Conservation (phyloP, 2,329 filamentous ascomycete species). For the Dryadomyces sulphureus region DNA sequence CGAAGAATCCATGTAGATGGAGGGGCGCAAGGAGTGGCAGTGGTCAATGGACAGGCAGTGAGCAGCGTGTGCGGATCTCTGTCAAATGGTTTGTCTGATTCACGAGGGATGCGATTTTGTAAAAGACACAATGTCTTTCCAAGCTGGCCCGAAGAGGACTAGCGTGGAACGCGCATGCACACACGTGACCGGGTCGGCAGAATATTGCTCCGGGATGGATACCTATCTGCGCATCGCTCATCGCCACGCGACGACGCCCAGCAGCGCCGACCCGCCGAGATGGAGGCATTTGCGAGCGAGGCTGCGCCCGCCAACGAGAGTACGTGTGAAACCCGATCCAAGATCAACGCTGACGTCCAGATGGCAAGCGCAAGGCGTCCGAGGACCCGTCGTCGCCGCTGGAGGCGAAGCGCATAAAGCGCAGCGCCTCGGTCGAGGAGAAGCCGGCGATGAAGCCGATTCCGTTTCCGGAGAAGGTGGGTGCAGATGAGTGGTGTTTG, state of each 20-base stretch:
- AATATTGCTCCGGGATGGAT: neutral
- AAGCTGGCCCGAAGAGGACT: neutral
- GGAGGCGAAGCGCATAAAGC: slow-evolving; percentile 51
- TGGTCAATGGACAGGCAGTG: neutral
- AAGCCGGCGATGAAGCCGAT: slow-evolving; percentile 44
- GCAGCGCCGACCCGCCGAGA: neutral
- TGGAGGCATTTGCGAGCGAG: neutral
- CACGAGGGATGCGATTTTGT: neutral
- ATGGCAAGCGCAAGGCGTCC: slow-evolving; percentile 57
- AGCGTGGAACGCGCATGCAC: neutral
- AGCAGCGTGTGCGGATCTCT: too few relatives aligned
- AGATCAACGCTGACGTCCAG: slow-evolving; percentile 15
- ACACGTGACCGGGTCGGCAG: neutral
- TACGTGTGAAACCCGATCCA: neutral
- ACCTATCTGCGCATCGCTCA: neutral
- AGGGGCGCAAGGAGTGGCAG: neutral
- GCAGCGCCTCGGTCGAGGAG: slow-evolving; percentile 27
- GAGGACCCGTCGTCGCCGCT: slow-evolving; percentile 48
- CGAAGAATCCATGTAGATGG: slow-evolving; percentile 56
- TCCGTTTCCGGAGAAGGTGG: slow-evolving; percentile 77
- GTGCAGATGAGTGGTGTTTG: neutral
- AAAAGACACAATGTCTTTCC: slow-evolving; percentile 1
- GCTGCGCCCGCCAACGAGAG: neutral
- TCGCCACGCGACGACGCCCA: too few relatives aligned
- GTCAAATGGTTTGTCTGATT: neutral